A percentile compares a stretch with the other conserved stretches of the same genome.
phyloP scores from a whole-genome alignment of 2,329 filamentous ascomycete genomes.

The Dothideomycetes sp. region DNA sequence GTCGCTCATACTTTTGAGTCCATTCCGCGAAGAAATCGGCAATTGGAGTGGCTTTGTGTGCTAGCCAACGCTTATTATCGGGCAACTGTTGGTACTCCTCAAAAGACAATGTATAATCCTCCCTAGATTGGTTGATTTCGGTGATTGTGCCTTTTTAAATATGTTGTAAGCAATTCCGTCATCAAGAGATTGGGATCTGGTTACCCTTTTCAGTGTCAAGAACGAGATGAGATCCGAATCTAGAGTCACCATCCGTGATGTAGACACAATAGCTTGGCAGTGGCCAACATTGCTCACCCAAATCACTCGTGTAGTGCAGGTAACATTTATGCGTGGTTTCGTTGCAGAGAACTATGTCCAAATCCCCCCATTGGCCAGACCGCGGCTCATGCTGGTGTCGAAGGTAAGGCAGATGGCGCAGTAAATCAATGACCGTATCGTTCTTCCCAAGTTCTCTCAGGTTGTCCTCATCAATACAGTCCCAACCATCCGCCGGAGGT shows the following conservation, averaged over 20 bases:
- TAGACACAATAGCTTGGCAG: background rate
- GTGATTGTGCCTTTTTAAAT: conserved; percentile 5
- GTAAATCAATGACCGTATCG: background rate
- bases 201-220: background rate
- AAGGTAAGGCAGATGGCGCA: conserved; percentile 1
- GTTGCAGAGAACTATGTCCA: background rate
- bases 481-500: background rate
- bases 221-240: background rate
- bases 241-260: background rate
- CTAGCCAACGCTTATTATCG: background rate
- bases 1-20: background rate
- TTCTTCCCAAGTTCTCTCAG: background rate
- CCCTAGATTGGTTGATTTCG: background rate
- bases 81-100: background rate
- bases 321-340: background rate
- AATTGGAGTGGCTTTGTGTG: background rate
- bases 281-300: background rate
- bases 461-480: background rate
- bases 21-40: background rate
- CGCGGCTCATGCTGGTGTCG: too few species aligned
- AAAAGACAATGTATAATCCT: background rate
- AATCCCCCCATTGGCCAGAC: background rate
- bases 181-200: background rate
- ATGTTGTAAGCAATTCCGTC: background rate
- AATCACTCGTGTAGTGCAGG: background rate